Conservation (phyloP, 2,329 filamentous ascomycete genomes). For the Penicillium sp. region DNA sequence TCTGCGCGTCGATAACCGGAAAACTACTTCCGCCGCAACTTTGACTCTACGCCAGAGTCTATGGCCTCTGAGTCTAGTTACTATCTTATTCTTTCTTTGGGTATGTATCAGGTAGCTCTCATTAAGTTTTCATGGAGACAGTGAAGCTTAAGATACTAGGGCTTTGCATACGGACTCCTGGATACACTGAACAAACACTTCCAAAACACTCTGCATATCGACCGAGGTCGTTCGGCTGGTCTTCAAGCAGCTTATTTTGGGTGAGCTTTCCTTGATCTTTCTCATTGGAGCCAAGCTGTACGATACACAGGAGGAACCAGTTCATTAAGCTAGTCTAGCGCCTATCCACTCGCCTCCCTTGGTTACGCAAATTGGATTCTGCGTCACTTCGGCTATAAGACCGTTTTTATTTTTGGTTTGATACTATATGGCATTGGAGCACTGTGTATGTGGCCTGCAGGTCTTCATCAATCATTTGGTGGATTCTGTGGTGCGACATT, state of each 20-base stretch:
- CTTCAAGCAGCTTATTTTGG: slow-evolving; percentile 67
- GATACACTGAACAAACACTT: slow-evolving; percentile 58
- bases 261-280: slow-evolving; percentile 32
- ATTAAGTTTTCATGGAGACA: too few species aligned
- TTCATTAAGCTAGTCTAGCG: slow-evolving; percentile 30
- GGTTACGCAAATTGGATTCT: slow-evolving; percentile 62
- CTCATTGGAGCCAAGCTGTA: neutral
- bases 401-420: slow-evolving; percentile 75
- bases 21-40: slow-evolving; percentile 43
- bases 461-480: slow-evolving; percentile 69
- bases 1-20: slow-evolving; percentile 34
- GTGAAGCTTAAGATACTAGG: slow-evolving; percentile 24
- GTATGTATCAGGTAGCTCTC: slow-evolving; percentile 22
- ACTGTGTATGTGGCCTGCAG: slow-evolving; percentile 82
- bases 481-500: slow-evolving; percentile 73
- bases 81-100: slow-evolving; percentile 56
- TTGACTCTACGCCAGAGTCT: slow-evolving; percentile 47
- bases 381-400: slow-evolving; percentile 74
- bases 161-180: slow-evolving; percentile 51
- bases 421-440: slow-evolving; percentile 70
- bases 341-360: slow-evolving; percentile 56
- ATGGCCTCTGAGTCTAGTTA: slow-evolving; percentile 47
- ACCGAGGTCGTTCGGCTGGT: slow-evolving; percentile 59
- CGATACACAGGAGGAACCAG: neutral
- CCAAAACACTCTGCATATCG: slow-evolving; percentile 57